Conservation (phyloP, 108 stramenopile genomes). For the Skeletonema grethae region DNA sequence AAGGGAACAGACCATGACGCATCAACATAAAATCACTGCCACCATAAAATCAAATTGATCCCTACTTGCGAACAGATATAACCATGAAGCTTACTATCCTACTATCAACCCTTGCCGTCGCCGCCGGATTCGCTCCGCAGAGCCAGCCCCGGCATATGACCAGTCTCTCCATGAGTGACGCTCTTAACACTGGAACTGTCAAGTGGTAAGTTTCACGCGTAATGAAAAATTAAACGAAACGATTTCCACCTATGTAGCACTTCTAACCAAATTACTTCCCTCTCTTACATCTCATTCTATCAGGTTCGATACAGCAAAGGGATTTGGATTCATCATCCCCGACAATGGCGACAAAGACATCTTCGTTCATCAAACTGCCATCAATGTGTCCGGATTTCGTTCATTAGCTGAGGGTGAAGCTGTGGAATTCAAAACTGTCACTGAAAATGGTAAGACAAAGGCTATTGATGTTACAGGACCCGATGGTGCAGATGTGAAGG, state of each 20-base stretch:
- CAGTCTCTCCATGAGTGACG: slow-evolving; percentile 20
- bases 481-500: slow-evolving; percentile 81
- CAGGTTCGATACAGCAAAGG: slow-evolving; percentile 64
- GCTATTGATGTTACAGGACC: slow-evolving; percentile 91
- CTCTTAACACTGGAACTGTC: slow-evolving; percentile 51
- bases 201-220: slow-evolving; percentile 46
- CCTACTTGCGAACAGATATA: neutral
- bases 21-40: neutral
- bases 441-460: slow-evolving; percentile 28
- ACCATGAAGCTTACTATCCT: slow-evolving; percentile 20
- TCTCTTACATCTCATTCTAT: neutral
- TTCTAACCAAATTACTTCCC: neutral
- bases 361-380: slow-evolving; percentile 73
- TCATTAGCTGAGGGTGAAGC: slow-evolving; percentile 56
- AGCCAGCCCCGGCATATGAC: slow-evolving; percentile 13
- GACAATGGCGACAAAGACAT: slow-evolving; percentile 67
- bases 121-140: slow-evolving; percentile 17
- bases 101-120: slow-evolving; percentile 13
- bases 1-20: too few species aligned
- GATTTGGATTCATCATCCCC: slow-evolving; percentile 77
- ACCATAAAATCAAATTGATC: neutral
- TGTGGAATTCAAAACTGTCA: slow-evolving; percentile 5
- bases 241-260: neutral
- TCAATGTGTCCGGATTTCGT: slow-evolving; percentile 72
- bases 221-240: neutral